Percentiles rank a stretch among this genome's conserved stretches.
Evolutionary conservation across 495 filamentous ascomycete species (phyloP).

Genomic region (Hypoxylon fragiforme): DNA sequence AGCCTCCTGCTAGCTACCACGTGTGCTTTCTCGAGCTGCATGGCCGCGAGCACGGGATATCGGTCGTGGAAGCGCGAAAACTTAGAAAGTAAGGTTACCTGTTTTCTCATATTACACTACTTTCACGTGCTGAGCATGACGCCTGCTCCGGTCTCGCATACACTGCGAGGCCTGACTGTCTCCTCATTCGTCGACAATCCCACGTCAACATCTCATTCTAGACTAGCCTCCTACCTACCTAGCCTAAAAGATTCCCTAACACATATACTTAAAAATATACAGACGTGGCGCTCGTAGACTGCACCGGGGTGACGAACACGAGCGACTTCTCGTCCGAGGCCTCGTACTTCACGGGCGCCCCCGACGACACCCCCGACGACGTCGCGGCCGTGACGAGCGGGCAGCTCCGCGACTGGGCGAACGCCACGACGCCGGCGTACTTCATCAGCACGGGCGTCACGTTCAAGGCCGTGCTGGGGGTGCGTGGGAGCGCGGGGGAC

Average conservation of each 20-base stretch:
- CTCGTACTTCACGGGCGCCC: constrained; percentile 39
- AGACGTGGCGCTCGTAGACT: constrained; percentile 27
- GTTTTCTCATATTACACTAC: too few relatives aligned
- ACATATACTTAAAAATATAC: too few relatives aligned
- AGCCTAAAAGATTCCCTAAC: too few relatives aligned
- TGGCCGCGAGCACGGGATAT: constrained; percentile 1
- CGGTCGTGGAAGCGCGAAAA: constrained; percentile 5
- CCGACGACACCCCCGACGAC: constrained; percentile 33
- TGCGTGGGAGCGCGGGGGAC: constrained; percentile 35
- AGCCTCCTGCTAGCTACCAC: constrained; percentile 6
- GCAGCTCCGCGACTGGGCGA: constrained; percentile 39
- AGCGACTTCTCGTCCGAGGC: constrained; percentile 40
- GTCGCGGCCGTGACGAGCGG: constrained; percentile 39
- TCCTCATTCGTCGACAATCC: too few relatives aligned
- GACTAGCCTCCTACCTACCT: too few relatives aligned
- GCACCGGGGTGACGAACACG: constrained; percentile 5
- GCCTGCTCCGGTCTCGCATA: too few relatives aligned
- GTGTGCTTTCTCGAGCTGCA: constrained; percentile 7
- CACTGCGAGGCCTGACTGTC: too few relatives aligned
- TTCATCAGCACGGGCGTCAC: constrained; percentile 38
- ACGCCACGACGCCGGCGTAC: constrained; percentile 38
- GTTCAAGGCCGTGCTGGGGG: constrained; percentile 39
- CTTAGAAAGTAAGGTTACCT: constrained; percentile 29
- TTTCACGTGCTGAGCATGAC: too few relatives aligned
- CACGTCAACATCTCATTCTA: too few relatives aligned